Evolutionary conservation across 2,329 filamentous ascomycete species (phyloP).

Genomic region (Fusarium zealandicum): DNA sequence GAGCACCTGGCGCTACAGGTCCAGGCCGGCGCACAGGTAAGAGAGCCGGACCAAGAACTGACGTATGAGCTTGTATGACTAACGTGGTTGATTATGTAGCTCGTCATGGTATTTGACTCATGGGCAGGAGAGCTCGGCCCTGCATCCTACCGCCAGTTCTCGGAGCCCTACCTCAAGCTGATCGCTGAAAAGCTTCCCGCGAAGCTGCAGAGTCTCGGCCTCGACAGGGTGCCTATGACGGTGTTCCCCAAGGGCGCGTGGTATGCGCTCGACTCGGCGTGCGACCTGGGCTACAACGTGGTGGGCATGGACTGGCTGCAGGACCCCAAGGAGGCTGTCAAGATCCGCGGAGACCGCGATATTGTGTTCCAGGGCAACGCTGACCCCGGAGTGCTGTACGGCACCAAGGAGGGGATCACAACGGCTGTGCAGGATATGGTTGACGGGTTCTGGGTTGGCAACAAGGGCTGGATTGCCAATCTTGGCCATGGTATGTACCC

Average conservation of each 20-base stretch:
- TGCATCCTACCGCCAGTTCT: constrained; percentile 81
- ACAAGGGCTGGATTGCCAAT: constrained; percentile 96
- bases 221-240: constrained; percentile 91
- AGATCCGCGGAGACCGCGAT: constrained; percentile 75
- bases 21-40: constrained; percentile 85
- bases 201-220: constrained; percentile 74
- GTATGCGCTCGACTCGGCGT: constrained; percentile 89
- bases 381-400: constrained; percentile 92
- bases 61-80: background rate
- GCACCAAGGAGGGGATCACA: constrained; percentile 81
- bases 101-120: constrained; percentile 97
- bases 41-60: background rate
- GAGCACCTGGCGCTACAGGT: constrained; percentile 95
- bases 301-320: constrained; percentile 96
- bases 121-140: constrained; percentile 96
- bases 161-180: constrained; percentile 83
- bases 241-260: constrained; percentile 98
- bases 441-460: constrained; percentile 78
- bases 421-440: constrained; percentile 86
- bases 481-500: constrained; percentile 81
- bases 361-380: constrained; percentile 93
- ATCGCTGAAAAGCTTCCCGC: constrained; percentile 83
- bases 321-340: constrained; percentile 83
- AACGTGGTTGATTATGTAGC: constrained; percentile 51
- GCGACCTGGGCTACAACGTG: constrained; percentile 89